Conservation (phyloP, 179 eudicot species). For the Beta corolliflora region DNA sequence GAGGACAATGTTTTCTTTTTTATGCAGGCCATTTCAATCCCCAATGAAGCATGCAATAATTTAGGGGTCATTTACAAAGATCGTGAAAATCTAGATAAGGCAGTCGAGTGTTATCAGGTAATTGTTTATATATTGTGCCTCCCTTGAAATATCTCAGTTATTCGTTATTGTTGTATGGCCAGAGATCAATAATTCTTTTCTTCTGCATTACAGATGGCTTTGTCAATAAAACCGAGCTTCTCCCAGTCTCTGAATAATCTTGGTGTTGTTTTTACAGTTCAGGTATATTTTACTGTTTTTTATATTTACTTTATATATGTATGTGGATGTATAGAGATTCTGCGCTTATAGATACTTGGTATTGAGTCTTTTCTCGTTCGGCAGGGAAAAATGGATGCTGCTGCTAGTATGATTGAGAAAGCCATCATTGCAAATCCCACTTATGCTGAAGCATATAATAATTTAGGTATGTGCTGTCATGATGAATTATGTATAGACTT, state of each 20-base stretch:
- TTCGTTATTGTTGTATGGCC: conserved; percentile 17
- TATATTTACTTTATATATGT: conserved; percentile 6
- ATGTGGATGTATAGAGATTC: too few relatives aligned
- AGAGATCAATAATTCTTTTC: conserved; percentile 20
- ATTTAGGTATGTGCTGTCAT: conserved; percentile 61
- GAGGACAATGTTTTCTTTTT: conserved; percentile 12
- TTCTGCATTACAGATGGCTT: conserved; percentile 66
- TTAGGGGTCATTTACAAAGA: conserved; percentile 97
- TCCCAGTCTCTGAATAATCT: conserved; percentile 98
- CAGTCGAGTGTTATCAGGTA: conserved; percentile 99
- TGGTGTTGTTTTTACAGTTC: conserved; percentile 98
- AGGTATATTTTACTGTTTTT: conserved; percentile 47
- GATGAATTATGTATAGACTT: conserved; percentile 10
- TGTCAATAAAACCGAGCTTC: conserved; percentile 93
- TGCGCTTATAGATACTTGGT: too few relatives aligned
- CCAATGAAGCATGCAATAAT: conserved; percentile 98
- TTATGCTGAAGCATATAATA: conserved; percentile 97
- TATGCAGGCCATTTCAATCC: conserved; percentile 97
- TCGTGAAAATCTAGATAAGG: conserved; percentile 99
- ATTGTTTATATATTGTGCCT: conserved; percentile 26
- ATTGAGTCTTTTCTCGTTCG: conserved; percentile 21
- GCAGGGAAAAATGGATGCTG: conserved; percentile 99
- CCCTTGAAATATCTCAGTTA: conserved; percentile 4
- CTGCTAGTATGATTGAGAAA: conserved; percentile 98
- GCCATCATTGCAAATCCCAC: conserved; percentile 98